phyloP scores from a whole-genome alignment of 129 eudicot species.

The Flaveria robusta region DNA sequence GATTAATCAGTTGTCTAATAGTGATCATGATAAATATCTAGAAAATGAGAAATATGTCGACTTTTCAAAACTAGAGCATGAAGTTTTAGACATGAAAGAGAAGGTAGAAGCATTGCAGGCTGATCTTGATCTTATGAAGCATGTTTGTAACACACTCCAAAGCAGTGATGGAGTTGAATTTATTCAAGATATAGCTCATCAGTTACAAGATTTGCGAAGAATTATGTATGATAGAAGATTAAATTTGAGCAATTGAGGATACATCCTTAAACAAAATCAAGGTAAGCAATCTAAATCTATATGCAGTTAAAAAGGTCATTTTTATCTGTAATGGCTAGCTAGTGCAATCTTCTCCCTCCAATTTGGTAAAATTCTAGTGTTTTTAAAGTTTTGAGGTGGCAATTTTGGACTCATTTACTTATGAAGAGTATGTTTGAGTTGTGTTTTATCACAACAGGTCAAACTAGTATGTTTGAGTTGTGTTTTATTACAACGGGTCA shows the following conservation, averaged over 20 bases:
- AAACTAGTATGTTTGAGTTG: background rate
- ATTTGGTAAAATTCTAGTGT: background rate
- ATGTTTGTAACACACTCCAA: slow-evolving; percentile 51
- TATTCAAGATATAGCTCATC: slow-evolving; percentile 57
- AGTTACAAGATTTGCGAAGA: slow-evolving; percentile 61
- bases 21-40: slow-evolving; percentile 29
- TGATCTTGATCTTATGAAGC: slow-evolving; percentile 57
- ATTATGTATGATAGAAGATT: slow-evolving; percentile 41
- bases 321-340: background rate
- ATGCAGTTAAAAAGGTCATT: background rate
- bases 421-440: background rate
- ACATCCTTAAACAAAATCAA: slow-evolving; percentile 20
- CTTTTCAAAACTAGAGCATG: slow-evolving; percentile 37
- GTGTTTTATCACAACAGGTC: background rate
- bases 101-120: slow-evolving; percentile 59
- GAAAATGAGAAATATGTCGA: slow-evolving; percentile 30
- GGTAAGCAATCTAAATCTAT: slow-evolving; percentile 19
- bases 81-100: slow-evolving; percentile 46
- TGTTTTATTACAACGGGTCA: background rate
- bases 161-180: slow-evolving; percentile 54
- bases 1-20: slow-evolving; percentile 42
- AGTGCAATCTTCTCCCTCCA: no score
- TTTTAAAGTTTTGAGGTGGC: background rate
- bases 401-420: background rate
- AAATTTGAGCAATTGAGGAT: slow-evolving; percentile 33